Conservation (phyloP, 768 basidiomycete species). For the Phylloporus sp. region DNA sequence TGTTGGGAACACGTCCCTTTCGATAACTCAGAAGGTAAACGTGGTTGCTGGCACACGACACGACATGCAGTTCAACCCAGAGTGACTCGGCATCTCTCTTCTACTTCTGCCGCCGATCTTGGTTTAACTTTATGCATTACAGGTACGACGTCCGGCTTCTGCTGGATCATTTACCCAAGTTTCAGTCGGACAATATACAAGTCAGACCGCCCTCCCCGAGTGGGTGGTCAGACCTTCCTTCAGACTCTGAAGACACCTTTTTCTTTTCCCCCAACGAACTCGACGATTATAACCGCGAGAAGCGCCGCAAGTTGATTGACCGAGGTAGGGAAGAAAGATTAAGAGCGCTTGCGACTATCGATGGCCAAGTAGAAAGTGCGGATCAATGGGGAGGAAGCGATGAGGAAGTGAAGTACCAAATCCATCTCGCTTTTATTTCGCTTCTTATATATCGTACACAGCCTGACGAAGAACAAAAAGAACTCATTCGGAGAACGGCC, state of each 20-base stretch:
- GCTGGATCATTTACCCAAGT: conserved; percentile 45
- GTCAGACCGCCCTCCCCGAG: conserved; percentile 40
- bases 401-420: conserved; percentile 51
- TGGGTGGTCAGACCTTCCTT: conserved; percentile 83
- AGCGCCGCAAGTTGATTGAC: conserved; percentile 60
- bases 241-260: conserved; percentile 82
- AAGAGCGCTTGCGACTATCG: conserved; percentile 45
- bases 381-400: conserved; percentile 66
- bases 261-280: conserved; percentile 65
- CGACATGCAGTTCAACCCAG: not conserved
- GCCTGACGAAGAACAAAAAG: conserved; percentile 56
- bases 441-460: conserved; percentile 24
- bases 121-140: conserved; percentile 20
- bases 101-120: conserved; percentile 5
- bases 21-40: conserved; percentile 6
- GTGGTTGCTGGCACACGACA: conserved; percentile 6
- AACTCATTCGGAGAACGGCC: conserved; percentile 74
- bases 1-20: conserved; percentile 4
- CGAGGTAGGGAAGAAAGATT: conserved; percentile 61
- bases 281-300: conserved; percentile 61
- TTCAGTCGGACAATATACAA: not conserved
- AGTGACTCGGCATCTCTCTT: conserved; percentile 18
- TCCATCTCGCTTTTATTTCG: not conserved
- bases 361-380: conserved; percentile 35
- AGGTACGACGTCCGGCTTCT: conserved; percentile 83